Percentiles rank a stretch among this genome's conserved stretches.
These are phyloP conservation scores for Pseudogymnoascus sp. DNA, from an alignment of 2,329 filamentous ascomycete species.

Conservation along the genomic window DNA sequence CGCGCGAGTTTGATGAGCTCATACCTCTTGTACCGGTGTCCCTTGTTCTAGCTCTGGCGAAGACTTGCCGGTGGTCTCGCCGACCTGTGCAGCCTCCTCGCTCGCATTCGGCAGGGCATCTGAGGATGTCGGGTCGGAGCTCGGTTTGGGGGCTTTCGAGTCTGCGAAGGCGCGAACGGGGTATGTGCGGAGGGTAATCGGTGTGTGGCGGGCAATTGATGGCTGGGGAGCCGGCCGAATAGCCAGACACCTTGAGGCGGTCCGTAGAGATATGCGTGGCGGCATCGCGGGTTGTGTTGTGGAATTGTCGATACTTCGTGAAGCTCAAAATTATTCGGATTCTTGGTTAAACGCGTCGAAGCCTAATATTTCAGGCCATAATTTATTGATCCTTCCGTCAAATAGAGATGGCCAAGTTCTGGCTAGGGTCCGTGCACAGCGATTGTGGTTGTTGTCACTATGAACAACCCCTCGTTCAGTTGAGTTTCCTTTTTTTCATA, in stretches of 20 bases:
- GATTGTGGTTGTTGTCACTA: background rate
- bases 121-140: constrained; percentile 38
- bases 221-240: constrained; percentile 29
- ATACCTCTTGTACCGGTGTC: constrained; percentile 57
- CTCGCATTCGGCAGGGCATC: constrained; percentile 50
- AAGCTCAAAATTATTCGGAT: constrained; percentile 10
- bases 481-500: background rate
- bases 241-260: constrained; percentile 35
- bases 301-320: background rate
- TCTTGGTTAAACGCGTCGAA: background rate
- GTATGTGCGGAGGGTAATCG: constrained; percentile 19
- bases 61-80: constrained; percentile 46
- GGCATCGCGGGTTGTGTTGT: constrained; percentile 37
- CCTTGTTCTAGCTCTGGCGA: constrained; percentile 57
- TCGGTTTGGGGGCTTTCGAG: constrained; percentile 18
- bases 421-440: background rate
- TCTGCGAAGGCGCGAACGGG: constrained; percentile 24
- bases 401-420: too few species aligned
- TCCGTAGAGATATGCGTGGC: constrained; percentile 43
- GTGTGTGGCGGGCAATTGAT: constrained; percentile 24
- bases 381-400: background rate
- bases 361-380: background rate
- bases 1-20: constrained; percentile 16
- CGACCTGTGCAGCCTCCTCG: constrained; percentile 55
- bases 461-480: background rate